Base-by-base conservation (phyloP, 306 rosid genomes). In the Casuarina glauca region DNA sequence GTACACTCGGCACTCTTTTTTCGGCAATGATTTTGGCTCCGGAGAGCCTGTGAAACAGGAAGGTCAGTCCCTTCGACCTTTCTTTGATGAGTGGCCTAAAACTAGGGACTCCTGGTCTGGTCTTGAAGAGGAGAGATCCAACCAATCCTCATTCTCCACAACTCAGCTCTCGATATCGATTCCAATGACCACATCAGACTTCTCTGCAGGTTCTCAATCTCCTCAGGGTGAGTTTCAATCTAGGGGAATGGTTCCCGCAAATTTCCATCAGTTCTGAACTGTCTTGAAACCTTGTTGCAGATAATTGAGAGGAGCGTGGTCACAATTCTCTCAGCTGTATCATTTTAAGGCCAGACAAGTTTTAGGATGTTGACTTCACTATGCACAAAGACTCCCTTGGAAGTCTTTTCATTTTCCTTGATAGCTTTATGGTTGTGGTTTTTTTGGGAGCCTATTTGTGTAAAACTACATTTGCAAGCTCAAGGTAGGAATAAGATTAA, bases 111-210 rank as follows among this genome's bases (percentile, higher is more conserved):
- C 88, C 16, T 85, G 88, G 88, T 82, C 86, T 12, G 86, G 81
- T 78, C 88, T 82, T n/a, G 88, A 85, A 32, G 88, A 78, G 0
- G 86, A 85, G 61, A 57, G 88, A 57, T 75, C 88, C 63, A 85
- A 85, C 69, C 88, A 82, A 63, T 76, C 86, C 68, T 82, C 88
- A 12, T 85, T 78, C 83, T 85, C 88, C 64, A 75, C 86, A 44
- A 85, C 88, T 48, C 88, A 85, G 79, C 88, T 85, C 73, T 85
- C 88, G 0, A 85, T 85, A n/a, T 85, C 88, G 46, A 85, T 82
- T 78, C 88, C 88, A 45, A 85, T 85, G 81, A 75, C 76, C 39
- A 78, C 88, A 0, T 72, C 86, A 0, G 88, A 85, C 74, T 72
- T 85, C 68, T 81, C 83, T 74, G 71, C 81, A n/a, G 82, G 86